A percentile compares a stretch with the other conserved stretches of the same genome.
Evolutionary conservation across 225 moss, liverwort and hornwort genomes (phyloP).

Genomic region (Thuidium tamariscinum): DNA sequence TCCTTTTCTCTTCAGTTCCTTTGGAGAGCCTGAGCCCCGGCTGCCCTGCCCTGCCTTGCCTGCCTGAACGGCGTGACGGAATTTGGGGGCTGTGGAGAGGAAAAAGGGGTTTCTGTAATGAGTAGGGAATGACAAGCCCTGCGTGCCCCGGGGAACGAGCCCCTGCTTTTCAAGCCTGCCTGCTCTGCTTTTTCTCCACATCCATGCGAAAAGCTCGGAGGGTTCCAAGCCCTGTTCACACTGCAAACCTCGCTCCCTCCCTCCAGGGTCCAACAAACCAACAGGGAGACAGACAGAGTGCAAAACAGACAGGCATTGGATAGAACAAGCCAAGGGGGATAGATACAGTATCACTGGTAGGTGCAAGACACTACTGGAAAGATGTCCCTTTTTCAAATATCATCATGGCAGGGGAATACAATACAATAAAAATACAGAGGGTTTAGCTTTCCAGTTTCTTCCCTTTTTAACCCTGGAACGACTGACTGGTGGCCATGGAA

Average conservation of each 20-base stretch:
- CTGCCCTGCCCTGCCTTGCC: too few species aligned
- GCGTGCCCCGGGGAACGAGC: background rate
- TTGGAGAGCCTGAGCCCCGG: too few species aligned
- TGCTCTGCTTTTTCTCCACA: too few species aligned
- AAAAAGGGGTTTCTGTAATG: background rate
- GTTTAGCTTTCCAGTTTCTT: too few species aligned
- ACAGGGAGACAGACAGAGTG: background rate
- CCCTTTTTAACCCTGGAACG: too few species aligned
- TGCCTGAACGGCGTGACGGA: too few species aligned
- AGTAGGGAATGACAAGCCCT: slow-evolving; percentile 5
- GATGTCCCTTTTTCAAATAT: background rate
- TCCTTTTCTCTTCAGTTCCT: background rate
- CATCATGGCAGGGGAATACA: background rate
- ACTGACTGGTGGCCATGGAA: too few species aligned
- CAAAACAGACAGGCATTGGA: background rate
- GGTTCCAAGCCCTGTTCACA: too few species aligned
- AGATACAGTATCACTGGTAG: background rate
- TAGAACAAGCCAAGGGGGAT: too few species aligned
- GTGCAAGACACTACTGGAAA: background rate
- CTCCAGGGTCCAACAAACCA: background rate
- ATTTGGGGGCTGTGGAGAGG: background rate
- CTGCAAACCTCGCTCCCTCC: too few species aligned
- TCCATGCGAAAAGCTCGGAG: too few species aligned
- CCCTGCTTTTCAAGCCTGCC: background rate
- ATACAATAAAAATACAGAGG: background rate